phyloP scores from a whole-genome alignment of 179 eudicot genomes.

The Spergularia azorica region DNA sequence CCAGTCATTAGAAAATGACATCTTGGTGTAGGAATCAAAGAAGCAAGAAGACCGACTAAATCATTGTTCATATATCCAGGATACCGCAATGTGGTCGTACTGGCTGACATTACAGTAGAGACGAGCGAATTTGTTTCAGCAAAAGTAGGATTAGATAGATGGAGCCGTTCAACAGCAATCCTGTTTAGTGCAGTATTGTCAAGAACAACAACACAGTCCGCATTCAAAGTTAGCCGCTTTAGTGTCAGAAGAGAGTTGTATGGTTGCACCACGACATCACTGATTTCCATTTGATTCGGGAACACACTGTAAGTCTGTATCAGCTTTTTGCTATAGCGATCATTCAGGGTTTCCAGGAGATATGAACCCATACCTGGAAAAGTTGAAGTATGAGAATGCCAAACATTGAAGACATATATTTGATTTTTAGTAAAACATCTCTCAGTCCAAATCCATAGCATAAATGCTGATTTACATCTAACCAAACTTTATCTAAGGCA shows the following conservation, averaged over 20 bases:
- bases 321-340: conserved; percentile 97
- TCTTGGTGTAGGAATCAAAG: conserved; percentile 97
- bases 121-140: conserved; percentile 95
- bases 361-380: conserved; percentile 96
- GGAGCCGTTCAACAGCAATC: conserved; percentile 94
- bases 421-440: background rate
- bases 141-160: conserved; percentile 87
- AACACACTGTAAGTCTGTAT: conserved; percentile 98
- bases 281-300: conserved; percentile 92
- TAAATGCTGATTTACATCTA: too few species aligned
- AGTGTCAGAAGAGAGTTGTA: conserved; percentile 95
- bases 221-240: conserved; percentile 93
- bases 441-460: background rate
- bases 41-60: conserved; percentile 99
- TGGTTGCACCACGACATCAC: conserved; percentile 99
- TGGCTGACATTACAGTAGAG: conserved; percentile 99
- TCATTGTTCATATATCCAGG: conserved; percentile 99
- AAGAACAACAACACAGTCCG: conserved; percentile 98
- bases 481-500: background rate
- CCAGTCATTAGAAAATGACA: conserved; percentile 99
- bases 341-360: conserved; percentile 90
- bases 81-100: conserved; percentile 97
- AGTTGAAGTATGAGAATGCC: background rate
- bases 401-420: background rate
- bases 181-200: conserved; percentile 98